Percentiles rank a stretch among this genome's conserved stretches.
phyloP scores from a whole-genome alignment of 768 basidiomycete species.

The Cyclocybe aegerita region DNA sequence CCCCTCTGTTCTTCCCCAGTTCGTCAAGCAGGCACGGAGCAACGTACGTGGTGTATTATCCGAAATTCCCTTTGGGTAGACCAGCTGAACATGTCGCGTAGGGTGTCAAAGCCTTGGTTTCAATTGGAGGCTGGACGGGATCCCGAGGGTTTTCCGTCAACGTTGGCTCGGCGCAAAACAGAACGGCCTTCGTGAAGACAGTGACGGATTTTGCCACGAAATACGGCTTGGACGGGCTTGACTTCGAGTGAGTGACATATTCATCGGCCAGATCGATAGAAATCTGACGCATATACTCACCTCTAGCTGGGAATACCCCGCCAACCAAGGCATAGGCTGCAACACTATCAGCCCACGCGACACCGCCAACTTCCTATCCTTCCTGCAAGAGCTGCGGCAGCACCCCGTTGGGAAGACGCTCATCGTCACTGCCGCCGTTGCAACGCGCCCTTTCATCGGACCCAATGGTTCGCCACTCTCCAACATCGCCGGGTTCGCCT shows the following conservation, averaged over 20 bases:
- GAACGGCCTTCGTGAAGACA: conserved; percentile 64
- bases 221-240: conserved; percentile 60
- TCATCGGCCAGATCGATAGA: neutral
- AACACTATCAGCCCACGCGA: conserved; percentile 66
- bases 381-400: conserved; percentile 71
- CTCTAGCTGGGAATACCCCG: conserved; percentile 86
- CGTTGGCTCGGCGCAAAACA: conserved; percentile 55
- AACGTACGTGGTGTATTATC: conserved; percentile 28
- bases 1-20: conserved; percentile 48
- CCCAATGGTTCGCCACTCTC: conserved; percentile 53
- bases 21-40: conserved; percentile 48
- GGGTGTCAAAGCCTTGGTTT: conserved; percentile 57
- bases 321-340: conserved; percentile 64
- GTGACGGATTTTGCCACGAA: conserved; percentile 47
- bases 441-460: conserved; percentile 38
- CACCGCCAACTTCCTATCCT: conserved; percentile 74
- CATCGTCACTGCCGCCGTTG: conserved; percentile 53
- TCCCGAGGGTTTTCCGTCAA: conserved; percentile 61
- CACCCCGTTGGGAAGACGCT: conserved; percentile 52
- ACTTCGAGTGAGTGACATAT: conserved; percentile 42
- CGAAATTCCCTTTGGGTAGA: too few relatives aligned
- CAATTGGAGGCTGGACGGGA: conserved; percentile 75
- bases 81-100: conserved; percentile 21
- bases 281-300: neutral
- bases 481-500: conserved; percentile 72